phyloP scores from a whole-genome alignment of 805 yeast species.

The Lipomyces yamadae region DNA sequence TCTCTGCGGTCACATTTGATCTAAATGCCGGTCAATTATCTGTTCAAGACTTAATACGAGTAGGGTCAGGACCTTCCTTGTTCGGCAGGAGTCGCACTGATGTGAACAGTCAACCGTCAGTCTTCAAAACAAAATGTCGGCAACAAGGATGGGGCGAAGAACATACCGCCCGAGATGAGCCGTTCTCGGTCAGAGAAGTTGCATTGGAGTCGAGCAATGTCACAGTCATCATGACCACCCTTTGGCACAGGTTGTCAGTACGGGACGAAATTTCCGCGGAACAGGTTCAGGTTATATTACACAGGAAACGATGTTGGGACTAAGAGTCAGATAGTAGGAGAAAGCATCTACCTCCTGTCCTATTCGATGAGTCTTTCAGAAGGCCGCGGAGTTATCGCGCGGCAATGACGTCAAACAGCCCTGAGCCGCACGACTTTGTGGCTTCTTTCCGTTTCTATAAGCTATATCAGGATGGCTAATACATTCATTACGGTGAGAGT shows the following conservation, averaged over 20 bases:
- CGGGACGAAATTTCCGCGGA: not conserved
- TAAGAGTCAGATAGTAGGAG: not conserved
- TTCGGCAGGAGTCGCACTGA: slow-evolving; percentile 32
- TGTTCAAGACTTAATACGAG: not conserved
- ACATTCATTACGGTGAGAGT: no score
- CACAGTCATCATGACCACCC: slow-evolving; percentile 2
- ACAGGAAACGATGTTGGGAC: not conserved
- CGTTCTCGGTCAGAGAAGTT: slow-evolving; percentile 11
- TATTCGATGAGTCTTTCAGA: not conserved
- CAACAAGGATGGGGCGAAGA: not conserved
- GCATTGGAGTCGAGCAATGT: slow-evolving; percentile 10
- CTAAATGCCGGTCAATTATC: not conserved
- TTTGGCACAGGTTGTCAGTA: not conserved
- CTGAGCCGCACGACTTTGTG: not conserved
- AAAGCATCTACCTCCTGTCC: not conserved
- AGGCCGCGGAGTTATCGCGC: not conserved
- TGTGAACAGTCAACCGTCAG: not conserved
- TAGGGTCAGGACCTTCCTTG: slow-evolving; percentile 16
- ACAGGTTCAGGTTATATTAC: not conserved
- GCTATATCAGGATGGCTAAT: no score
- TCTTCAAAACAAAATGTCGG: no score
- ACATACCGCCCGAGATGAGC: slow-evolving; percentile 26
- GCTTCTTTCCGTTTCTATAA: no score
- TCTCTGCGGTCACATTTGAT: slow-evolving; percentile 34
- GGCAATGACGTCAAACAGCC: not conserved